Evolutionary conservation across 345 rosid genomes (phyloP).

Genomic region (Erysimum cheiranthoides): DNA sequence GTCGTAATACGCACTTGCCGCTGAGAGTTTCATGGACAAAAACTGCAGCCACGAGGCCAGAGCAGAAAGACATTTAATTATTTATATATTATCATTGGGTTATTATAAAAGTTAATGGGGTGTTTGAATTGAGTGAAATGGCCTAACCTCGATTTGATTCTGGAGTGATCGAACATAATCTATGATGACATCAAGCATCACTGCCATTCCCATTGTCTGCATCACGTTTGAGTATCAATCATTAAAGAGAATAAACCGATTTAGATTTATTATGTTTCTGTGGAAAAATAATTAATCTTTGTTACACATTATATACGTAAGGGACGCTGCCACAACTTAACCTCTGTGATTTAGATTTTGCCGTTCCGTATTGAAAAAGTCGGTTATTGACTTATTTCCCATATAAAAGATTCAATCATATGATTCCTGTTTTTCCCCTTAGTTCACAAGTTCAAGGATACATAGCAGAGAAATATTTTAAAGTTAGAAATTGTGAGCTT

Average conservation of each 20-base stretch:
- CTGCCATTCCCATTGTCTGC: slow-evolving; percentile 84
- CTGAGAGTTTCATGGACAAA: slow-evolving; percentile 68
- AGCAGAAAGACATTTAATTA: background rate
- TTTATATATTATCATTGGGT: background rate
- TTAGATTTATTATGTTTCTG: background rate
- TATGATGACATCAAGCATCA: slow-evolving; percentile 66
- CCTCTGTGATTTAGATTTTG: background rate
- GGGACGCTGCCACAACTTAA: background rate
- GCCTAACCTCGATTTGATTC: slow-evolving; percentile 68
- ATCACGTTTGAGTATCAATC: slow-evolving; percentile 15
- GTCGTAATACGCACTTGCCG: slow-evolving; percentile 56
- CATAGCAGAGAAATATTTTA: background rate
- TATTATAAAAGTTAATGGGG: background rate
- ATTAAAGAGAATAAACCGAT: background rate
- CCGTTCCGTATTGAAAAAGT: background rate
- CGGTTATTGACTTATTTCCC: background rate
- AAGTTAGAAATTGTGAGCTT: background rate
- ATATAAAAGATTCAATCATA: background rate
- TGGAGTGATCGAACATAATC: slow-evolving; percentile 67
- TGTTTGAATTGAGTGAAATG: background rate
- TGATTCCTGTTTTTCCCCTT: background rate
- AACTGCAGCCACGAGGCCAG: slow-evolving; percentile 46
- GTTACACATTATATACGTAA: background rate
- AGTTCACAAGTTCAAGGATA: background rate
- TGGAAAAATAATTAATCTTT: background rate